phyloP scores from a whole-genome alignment of 305 asterid species.

The Fraxinus paxiana region DNA sequence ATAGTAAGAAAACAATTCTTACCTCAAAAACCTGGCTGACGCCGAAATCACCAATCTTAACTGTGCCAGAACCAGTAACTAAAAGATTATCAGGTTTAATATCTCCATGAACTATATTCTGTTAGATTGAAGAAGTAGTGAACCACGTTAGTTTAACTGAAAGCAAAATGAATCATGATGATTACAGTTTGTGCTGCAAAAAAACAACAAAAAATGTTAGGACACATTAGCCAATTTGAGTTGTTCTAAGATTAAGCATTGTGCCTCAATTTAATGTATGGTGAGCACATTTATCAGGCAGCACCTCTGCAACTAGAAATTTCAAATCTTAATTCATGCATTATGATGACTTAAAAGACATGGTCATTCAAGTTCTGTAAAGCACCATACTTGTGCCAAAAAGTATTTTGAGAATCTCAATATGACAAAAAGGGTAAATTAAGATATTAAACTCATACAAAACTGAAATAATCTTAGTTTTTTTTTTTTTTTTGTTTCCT shows the following conservation, averaged over 20 bases:
- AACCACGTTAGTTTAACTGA: slow-evolving; percentile 12
- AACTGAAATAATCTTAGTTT: not conserved
- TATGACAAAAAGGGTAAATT: not conserved
- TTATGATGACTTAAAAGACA: not conserved
- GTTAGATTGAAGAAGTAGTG: slow-evolving; percentile 25
- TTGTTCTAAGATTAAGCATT: not conserved
- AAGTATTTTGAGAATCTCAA: not conserved
- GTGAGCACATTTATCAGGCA: not conserved
- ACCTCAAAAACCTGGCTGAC: not conserved
- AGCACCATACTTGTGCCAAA: not conserved
- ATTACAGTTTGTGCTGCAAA: slow-evolving; percentile 1
- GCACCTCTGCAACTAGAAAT: not conserved
- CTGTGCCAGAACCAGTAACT: slow-evolving; percentile 63
- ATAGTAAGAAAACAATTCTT: not conserved
- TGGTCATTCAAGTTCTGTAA: not conserved
- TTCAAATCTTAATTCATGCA: not conserved
- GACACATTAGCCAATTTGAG: not conserved
- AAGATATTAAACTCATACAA: not conserved
- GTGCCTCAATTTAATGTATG: not conserved
- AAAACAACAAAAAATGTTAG: not conserved
- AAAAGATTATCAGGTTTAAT: slow-evolving; percentile 82
- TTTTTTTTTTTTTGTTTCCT: not conserved
- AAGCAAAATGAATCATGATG: slow-evolving; percentile 1
- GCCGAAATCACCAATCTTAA: not conserved
- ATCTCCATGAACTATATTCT: slow-evolving; percentile 88